These are phyloP conservation scores for Pythium aquatile DNA, from an alignment of 352 stramenopile species.

Conservation along the genomic window DNA sequence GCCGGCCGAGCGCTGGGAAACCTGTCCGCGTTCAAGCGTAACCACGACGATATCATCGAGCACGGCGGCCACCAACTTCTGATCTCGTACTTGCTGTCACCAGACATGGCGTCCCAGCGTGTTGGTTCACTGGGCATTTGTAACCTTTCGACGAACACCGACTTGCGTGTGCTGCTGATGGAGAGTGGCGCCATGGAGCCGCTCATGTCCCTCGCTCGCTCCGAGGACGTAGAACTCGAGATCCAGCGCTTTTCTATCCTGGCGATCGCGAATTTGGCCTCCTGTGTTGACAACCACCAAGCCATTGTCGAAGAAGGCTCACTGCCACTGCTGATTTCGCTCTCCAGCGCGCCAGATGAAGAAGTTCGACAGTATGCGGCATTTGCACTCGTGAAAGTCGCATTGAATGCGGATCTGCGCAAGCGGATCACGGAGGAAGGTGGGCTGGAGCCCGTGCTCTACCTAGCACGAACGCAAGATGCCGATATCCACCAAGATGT, in stretches of 20 bases:
- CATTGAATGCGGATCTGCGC: constrained; percentile 92
- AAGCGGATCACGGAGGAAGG: constrained; percentile 95
- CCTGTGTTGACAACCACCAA: constrained; percentile 92
- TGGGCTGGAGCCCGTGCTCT: constrained; percentile 95
- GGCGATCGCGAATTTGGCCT: constrained; percentile 94
- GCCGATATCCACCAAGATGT: constrained; percentile 90
- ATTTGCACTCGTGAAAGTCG: constrained; percentile 95
- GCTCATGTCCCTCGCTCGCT: constrained; percentile 92
- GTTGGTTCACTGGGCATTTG: constrained; percentile 93
- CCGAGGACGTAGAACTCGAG: constrained; percentile 94
- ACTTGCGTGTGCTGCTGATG: constrained; percentile 91
- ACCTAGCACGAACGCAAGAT: constrained; percentile 92
- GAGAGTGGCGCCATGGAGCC: constrained; percentile 93
- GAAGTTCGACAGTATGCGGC: constrained; percentile 95
- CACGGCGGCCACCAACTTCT: constrained; percentile 92
- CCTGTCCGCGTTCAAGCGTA: constrained; percentile 86
- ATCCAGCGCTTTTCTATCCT: constrained; percentile 94
- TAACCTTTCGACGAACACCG: constrained; percentile 92
- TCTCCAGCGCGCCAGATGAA: constrained; percentile 93
- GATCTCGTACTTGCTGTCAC: constrained; percentile 94
- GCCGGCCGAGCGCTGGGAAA: constrained; percentile 92
- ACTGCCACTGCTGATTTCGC: constrained; percentile 92
- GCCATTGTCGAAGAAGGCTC: constrained; percentile 94
- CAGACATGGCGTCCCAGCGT: constrained; percentile 92
- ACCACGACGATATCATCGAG: constrained; percentile 91